Evolutionary conservation across 179 eudicot species (phyloP).

Genomic region (Vitellaria paradoxa): DNA sequence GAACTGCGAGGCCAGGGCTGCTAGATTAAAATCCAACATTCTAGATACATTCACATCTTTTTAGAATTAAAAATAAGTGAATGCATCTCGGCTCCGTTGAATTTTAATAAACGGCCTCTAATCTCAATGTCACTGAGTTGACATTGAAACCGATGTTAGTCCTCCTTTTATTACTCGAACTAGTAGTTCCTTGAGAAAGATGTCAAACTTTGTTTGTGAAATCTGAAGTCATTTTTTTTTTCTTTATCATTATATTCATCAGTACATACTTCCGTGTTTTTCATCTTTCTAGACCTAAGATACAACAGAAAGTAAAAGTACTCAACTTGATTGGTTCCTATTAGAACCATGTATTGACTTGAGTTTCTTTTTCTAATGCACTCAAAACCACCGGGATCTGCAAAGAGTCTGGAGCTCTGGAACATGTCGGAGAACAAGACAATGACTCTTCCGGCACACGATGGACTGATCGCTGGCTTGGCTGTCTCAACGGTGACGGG

Average conservation of each 20-base stretch:
- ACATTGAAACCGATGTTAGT: too few relatives aligned
- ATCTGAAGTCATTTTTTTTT: background rate
- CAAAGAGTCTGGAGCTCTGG: slow-evolving; percentile 56
- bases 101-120: too few relatives aligned
- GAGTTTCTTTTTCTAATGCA: slow-evolving; percentile 3
- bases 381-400: background rate
- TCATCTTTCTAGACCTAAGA: background rate
- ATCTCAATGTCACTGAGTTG: too few relatives aligned
- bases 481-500: slow-evolving; percentile 64
- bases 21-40: too few relatives aligned
- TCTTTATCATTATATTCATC: background rate
- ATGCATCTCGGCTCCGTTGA: too few relatives aligned
- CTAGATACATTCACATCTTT: too few relatives aligned
- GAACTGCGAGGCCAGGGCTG: too few relatives aligned
- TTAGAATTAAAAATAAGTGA: too few relatives aligned
- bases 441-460: slow-evolving; percentile 86
- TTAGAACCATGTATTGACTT: background rate
- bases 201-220: background rate
- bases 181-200: background rate
- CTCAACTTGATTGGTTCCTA: background rate
- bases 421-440: slow-evolving; percentile 80
- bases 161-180: too few relatives aligned
- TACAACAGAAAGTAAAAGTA: background rate
- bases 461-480: slow-evolving; percentile 68
- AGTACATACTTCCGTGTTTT: background rate